phyloP scores from a whole-genome alignment of 257 asterid species.

The Striga asiatica region DNA sequence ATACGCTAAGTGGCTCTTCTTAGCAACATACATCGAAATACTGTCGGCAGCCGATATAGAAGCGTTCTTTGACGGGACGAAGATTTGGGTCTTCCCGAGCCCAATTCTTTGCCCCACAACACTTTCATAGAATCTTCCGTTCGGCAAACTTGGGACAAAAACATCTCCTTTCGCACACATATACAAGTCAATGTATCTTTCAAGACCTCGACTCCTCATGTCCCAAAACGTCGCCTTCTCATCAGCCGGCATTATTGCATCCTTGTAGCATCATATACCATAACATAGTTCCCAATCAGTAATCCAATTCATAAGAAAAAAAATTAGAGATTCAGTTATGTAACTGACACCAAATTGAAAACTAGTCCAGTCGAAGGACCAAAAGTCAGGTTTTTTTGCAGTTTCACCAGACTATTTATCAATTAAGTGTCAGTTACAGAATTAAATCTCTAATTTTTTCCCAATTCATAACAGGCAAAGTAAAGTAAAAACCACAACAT shows the following conservation, averaged over 20 bases:
- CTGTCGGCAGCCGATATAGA: conserved; percentile 17
- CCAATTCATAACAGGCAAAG: too few relatives aligned
- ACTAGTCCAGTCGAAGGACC: too few relatives aligned
- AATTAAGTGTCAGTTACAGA: too few relatives aligned
- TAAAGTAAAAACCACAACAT: neutral
- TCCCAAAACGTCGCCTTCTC: conserved; percentile 26
- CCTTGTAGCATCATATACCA: conserved; percentile 18
- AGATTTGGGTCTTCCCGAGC: conserved; percentile 33
- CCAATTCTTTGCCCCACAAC: conserved; percentile 46
- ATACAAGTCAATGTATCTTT: conserved; percentile 30
- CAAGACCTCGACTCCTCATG: conserved; percentile 15
- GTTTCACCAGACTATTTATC: too few relatives aligned
- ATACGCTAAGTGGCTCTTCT: conserved; percentile 31
- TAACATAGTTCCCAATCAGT: neutral
- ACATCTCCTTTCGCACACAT: conserved; percentile 35
- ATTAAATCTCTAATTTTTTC: too few relatives aligned
- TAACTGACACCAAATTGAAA: too few relatives aligned
- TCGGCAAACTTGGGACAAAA: conserved; percentile 25
- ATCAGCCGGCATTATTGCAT: conserved; percentile 34
- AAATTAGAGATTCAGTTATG: too few relatives aligned
- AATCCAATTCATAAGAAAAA: neutral
- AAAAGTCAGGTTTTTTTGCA: too few relatives aligned
- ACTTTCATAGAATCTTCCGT: conserved; percentile 29
- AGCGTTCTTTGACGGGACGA: conserved; percentile 23
- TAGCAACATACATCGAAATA: conserved; percentile 29